Evolutionary conservation across 2,329 filamentous ascomycete species (phyloP).

Genomic region (Polytolypa hystricis): DNA sequence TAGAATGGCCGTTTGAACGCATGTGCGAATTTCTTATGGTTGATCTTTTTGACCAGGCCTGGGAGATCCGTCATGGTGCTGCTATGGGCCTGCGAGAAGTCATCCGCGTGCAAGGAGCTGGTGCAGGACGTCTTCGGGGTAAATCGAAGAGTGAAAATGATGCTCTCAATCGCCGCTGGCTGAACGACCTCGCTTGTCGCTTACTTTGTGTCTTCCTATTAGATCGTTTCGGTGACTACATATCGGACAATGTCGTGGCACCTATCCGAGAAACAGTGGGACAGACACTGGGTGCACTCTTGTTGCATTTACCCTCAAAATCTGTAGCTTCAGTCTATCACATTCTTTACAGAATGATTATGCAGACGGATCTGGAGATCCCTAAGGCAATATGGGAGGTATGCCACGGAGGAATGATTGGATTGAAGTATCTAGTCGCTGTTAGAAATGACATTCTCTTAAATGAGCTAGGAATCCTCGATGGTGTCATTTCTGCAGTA

Average conservation of each 20-base stretch:
- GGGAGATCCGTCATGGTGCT: conserved; percentile 93
- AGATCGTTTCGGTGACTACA: conserved; percentile 94
- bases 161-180: conserved; percentile 66
- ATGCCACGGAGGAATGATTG: conserved; percentile 96
- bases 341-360: conserved; percentile 78
- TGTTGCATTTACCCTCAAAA: conserved; percentile 67
- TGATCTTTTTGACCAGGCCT: conserved; percentile 83
- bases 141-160: conserved; percentile 68
- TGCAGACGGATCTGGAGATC: conserved; percentile 70
- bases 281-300: conserved; percentile 78
- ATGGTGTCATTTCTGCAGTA: conserved; percentile 81
- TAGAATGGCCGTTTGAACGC: conserved; percentile 88
- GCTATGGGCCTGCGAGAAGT: conserved; percentile 91
- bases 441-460: conserved; percentile 87
- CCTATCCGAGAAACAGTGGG: conserved; percentile 93
- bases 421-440: conserved; percentile 85
- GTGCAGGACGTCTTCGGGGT: conserved; percentile 66
- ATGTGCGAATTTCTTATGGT: conserved; percentile 89
- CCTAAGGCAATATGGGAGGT: conserved; percentile 79
- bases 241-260: conserved; percentile 91
- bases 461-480: conserved; percentile 72
- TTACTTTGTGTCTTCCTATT: conserved; percentile 94
- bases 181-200: conserved; percentile 90
- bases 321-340: conserved; percentile 78
- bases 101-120: conserved; percentile 77